These are phyloP conservation scores for Candida nemodendra DNA, from an alignment of 805 yeast genomes.

Conservation along the genomic window DNA sequence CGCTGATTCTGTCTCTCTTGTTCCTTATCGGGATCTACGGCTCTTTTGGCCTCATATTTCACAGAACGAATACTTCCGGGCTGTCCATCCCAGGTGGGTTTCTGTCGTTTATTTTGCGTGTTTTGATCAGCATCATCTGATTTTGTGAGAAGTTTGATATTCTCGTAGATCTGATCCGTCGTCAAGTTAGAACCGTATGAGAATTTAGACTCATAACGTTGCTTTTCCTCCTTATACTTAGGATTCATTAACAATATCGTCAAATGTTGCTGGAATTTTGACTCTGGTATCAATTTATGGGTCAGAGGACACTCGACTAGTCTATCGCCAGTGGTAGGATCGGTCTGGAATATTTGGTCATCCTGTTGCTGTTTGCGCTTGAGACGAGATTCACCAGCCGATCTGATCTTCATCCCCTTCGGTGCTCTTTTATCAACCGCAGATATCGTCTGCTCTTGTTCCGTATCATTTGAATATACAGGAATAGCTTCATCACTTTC, in stretches of 20 bases:
- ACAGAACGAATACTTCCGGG: slow-evolving; percentile 25
- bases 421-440: slow-evolving; percentile 11
- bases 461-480: slow-evolving; percentile 5
- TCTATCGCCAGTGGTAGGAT: slow-evolving; percentile 23
- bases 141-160: slow-evolving; percentile 45
- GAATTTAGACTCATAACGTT: slow-evolving; percentile 57
- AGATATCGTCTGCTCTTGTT: slow-evolving; percentile 6
- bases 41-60: slow-evolving; percentile 17
- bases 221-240: slow-evolving; percentile 66
- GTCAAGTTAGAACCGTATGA: slow-evolving; percentile 30
- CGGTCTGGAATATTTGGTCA: slow-evolving; percentile 5
- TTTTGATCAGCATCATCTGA: slow-evolving; percentile 11
- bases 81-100: slow-evolving; percentile 36
- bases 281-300: slow-evolving; percentile 65
- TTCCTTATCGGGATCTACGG: slow-evolving; percentile 22
- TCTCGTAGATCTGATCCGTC: slow-evolving; percentile 56
- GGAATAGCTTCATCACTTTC: slow-evolving; percentile 10
- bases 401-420: slow-evolving; percentile 61
- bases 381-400: slow-evolving; percentile 70
- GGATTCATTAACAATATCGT: slow-evolving; percentile 74
- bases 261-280: slow-evolving; percentile 69
- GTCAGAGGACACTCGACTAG: slow-evolving; percentile 78
- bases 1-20: slow-evolving; percentile 25
- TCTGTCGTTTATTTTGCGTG: slow-evolving; percentile 25
- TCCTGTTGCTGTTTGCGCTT: slow-evolving; percentile 27